A percentile compares a stretch with the other conserved stretches of the same genome.
Evolutionary conservation across 2,329 filamentous ascomycete genomes (phyloP).

Genomic region (Alternaria sp.): DNA sequence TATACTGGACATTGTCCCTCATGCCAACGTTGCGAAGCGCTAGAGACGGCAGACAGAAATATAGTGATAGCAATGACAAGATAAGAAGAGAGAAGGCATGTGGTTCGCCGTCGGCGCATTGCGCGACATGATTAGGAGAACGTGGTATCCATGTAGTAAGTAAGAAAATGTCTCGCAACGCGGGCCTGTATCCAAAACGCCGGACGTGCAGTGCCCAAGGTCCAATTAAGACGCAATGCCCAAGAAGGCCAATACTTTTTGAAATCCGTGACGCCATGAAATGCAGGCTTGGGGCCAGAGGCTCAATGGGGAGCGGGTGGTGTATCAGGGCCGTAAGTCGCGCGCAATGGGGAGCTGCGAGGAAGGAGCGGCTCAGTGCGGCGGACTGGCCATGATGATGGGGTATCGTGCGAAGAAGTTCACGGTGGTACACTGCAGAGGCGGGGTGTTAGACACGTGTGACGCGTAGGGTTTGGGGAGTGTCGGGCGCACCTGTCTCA

Average conservation of each 20-base stretch:
- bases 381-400: slow-evolving; percentile 40
- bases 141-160: slow-evolving; percentile 29
- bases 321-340: slow-evolving; percentile 10
- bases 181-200: slow-evolving; percentile 51
- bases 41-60: slow-evolving; percentile 29
- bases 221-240: slow-evolving; percentile 44
- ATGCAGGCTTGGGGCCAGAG: slow-evolving; percentile 48
- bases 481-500: slow-evolving; percentile 48
- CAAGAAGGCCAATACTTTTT: slow-evolving; percentile 52
- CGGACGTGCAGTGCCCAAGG: slow-evolving; percentile 43
- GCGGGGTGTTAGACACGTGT: slow-evolving; percentile 41
- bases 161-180: slow-evolving; percentile 46
- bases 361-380: slow-evolving; percentile 34
- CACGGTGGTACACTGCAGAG: slow-evolving; percentile 39
- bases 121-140: slow-evolving; percentile 32
- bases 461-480: slow-evolving; percentile 20
- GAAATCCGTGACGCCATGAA: slow-evolving; percentile 52
- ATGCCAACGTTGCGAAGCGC: slow-evolving; percentile 34
- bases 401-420: slow-evolving; percentile 45
- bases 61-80: slow-evolving; percentile 32
- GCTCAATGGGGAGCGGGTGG: slow-evolving; percentile 26
- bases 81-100: slow-evolving; percentile 25
- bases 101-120: slow-evolving; percentile 24
- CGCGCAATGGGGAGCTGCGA: slow-evolving; percentile 34
- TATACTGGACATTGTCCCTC: slow-evolving; percentile 40